Evolutionary conservation across 2,329 filamentous ascomycete genomes (phyloP).

Genomic region (Xylaria hypoxylon): DNA sequence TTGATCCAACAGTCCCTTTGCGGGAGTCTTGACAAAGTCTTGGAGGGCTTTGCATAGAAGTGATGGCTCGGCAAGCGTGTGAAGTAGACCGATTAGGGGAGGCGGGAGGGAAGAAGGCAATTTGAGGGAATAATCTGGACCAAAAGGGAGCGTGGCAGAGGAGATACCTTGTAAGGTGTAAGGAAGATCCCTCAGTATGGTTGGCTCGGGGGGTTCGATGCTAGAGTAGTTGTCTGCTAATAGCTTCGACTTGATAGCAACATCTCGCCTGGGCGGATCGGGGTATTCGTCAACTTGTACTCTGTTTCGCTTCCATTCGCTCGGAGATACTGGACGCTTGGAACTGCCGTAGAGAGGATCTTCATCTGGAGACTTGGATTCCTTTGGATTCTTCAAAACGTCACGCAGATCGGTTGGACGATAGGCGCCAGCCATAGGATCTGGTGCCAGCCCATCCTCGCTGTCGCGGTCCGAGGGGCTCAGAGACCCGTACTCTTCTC

Average conservation of each 20-base stretch:
- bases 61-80: slow-evolving; percentile 91
- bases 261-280: slow-evolving; percentile 57
- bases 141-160: slow-evolving; percentile 84
- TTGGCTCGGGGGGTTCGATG: slow-evolving; percentile 72
- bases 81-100: slow-evolving; percentile 86
- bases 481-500: slow-evolving; percentile 41
- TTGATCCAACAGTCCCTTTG: slow-evolving; percentile 88
- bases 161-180: slow-evolving; percentile 94
- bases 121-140: slow-evolving; percentile 74
- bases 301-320: slow-evolving; percentile 49
- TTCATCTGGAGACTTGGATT: slow-evolving; percentile 41
- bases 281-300: slow-evolving; percentile 38
- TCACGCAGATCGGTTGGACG: slow-evolving; percentile 49
- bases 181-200: slow-evolving; percentile 81
- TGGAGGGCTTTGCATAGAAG: slow-evolving; percentile 87
- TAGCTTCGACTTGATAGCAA: slow-evolving; percentile 68
- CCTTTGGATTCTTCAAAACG: slow-evolving; percentile 47
- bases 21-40: slow-evolving; percentile 82
- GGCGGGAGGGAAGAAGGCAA: slow-evolving; percentile 83
- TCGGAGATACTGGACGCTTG: slow-evolving; percentile 38
- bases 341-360: slow-evolving; percentile 33
- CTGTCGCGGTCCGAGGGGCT: slow-evolving; percentile 44
- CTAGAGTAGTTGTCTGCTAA: slow-evolving; percentile 68
- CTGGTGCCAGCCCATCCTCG: slow-evolving; percentile 33
- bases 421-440: slow-evolving; percentile 40